Conservation (phyloP, 495 filamentous ascomycete genomes). For the Neohortaea acidophila region DNA sequence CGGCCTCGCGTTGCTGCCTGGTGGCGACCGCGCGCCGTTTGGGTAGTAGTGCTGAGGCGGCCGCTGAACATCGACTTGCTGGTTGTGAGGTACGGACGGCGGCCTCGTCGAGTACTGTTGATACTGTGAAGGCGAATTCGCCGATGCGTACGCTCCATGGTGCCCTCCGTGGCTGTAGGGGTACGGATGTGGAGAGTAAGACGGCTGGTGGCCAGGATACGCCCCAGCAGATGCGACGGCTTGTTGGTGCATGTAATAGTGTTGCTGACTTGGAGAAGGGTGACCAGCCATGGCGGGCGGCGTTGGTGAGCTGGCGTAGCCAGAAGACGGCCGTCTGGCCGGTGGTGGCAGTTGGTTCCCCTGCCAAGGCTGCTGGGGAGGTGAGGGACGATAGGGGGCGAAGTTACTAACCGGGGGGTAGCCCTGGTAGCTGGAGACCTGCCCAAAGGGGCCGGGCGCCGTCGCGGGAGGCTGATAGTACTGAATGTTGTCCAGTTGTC, state of each 20-base stretch:
- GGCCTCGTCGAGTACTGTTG: constrained; percentile 1
- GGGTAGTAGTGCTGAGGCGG: no score
- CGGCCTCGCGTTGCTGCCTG: no score
- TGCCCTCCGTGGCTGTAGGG: background rate
- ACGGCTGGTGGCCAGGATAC: constrained; percentile 5
- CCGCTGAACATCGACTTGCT: no score
- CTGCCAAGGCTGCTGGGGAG: constrained; percentile 15
- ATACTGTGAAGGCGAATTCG: background rate
- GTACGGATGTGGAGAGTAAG: background rate
- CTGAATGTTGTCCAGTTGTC: constrained; percentile 17
- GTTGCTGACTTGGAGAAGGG: constrained; percentile 5
- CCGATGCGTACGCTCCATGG: background rate
- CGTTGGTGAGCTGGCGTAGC: constrained; percentile 10
- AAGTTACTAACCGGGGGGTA: constrained; percentile 16
- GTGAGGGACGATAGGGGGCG: constrained; percentile 6
- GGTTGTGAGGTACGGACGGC: no score
- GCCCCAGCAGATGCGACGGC: constrained; percentile 8
- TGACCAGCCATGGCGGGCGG: constrained; percentile 6
- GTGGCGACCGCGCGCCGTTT: no score
- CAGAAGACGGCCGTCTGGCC: constrained; percentile 3
- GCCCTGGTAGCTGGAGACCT: constrained; percentile 18
- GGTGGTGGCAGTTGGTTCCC: constrained; percentile 8
- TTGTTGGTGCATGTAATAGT: constrained; percentile 11
- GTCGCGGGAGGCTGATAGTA: constrained; percentile 1
- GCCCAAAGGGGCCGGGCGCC: constrained; percentile 9